Percentiles rank a stretch among this genome's conserved stretches.
Conservation (phyloP, 1,284 basidiomycete species). For the Flammula alnicola region DNA sequence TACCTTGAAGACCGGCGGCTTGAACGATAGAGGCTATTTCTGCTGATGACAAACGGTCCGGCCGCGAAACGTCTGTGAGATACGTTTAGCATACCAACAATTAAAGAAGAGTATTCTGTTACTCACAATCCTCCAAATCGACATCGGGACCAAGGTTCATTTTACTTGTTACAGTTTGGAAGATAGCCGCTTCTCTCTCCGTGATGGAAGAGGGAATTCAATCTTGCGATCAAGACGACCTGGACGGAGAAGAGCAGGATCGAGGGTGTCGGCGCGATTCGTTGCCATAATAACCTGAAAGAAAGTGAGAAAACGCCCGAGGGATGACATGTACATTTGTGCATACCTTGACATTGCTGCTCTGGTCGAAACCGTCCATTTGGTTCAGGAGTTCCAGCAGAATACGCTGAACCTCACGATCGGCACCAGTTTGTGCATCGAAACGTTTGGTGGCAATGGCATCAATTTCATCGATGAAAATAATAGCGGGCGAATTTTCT, state of each 20-base stretch:
- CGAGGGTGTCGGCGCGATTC: slow-evolving; percentile 94
- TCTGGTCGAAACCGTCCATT: slow-evolving; percentile 99
- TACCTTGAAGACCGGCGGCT: slow-evolving; percentile 96
- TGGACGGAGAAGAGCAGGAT: slow-evolving; percentile 96
- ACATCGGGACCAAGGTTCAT: slow-evolving; percentile 99
- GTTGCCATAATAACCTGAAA: slow-evolving; percentile 96
- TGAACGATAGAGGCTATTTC: slow-evolving; percentile 97
- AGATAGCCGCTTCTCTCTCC: slow-evolving; percentile 95
- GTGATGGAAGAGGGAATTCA: slow-evolving; percentile 94
- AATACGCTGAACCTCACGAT: slow-evolving; percentile 99
- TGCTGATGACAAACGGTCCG: slow-evolving; percentile 94
- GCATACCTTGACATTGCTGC: slow-evolving; percentile 94
- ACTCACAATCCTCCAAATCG: slow-evolving; percentile 95
- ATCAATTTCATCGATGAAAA: slow-evolving; percentile 99
- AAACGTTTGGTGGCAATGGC: slow-evolving; percentile 99
- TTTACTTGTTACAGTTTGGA: slow-evolving; percentile 96
- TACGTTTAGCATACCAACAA: too few relatives aligned
- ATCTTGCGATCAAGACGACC: slow-evolving; percentile 99
- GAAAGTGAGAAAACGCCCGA: slow-evolving; percentile 6
- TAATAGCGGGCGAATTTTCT: slow-evolving; percentile 97
- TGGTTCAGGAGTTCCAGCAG: slow-evolving; percentile 97
- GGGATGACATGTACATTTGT: background rate
- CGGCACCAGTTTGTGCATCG: slow-evolving; percentile 98
- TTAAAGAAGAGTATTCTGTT: too few relatives aligned
- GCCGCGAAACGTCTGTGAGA: slow-evolving; percentile 96